These are phyloP conservation scores for Plasmopara viticola DNA, from an alignment of 352 stramenopile species.

Conservation along the genomic window DNA sequence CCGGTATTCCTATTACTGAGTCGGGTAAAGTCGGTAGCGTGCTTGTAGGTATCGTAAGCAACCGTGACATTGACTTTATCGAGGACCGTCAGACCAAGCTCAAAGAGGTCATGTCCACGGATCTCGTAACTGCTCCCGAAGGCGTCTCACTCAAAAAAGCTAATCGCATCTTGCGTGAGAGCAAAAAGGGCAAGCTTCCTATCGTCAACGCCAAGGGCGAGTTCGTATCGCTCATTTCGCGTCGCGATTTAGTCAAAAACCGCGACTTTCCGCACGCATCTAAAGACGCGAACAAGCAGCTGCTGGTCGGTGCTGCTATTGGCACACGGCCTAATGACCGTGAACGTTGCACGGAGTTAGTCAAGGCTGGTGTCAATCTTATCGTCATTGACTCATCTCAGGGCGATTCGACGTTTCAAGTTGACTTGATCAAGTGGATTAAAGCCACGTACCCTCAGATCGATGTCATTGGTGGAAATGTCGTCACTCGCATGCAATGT, in stretches of 20 bases:
- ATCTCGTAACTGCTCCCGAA: conserved; percentile 92
- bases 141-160: conserved; percentile 93
- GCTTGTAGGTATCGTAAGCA: conserved; percentile 98
- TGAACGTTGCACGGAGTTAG: conserved; percentile 86
- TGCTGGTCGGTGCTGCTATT: conserved; percentile 98
- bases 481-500: conserved; percentile 97
- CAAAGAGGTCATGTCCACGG: conserved; percentile 83
- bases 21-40: conserved; percentile 96
- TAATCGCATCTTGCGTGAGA: conserved; percentile 97
- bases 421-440: conserved; percentile 91
- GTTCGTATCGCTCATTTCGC: conserved; percentile 97
- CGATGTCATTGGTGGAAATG: conserved; percentile 99
- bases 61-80: conserved; percentile 98
- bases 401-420: conserved; percentile 94
- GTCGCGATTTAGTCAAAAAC: conserved; percentile 98
- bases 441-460: conserved; percentile 93
- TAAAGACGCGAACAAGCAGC: conserved; percentile 97
- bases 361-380: conserved; percentile 96
- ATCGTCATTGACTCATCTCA: conserved; percentile 99
- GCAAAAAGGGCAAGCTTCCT: conserved; percentile 99
- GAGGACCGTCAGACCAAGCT: conserved; percentile 89
- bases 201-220: conserved; percentile 98
- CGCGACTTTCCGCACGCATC: conserved; percentile 95
- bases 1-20: conserved; percentile 98
- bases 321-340: conserved; percentile 96